Conservation (phyloP, 1,139 yeast genomes). For the Arxiozyma slooffiae region DNA sequence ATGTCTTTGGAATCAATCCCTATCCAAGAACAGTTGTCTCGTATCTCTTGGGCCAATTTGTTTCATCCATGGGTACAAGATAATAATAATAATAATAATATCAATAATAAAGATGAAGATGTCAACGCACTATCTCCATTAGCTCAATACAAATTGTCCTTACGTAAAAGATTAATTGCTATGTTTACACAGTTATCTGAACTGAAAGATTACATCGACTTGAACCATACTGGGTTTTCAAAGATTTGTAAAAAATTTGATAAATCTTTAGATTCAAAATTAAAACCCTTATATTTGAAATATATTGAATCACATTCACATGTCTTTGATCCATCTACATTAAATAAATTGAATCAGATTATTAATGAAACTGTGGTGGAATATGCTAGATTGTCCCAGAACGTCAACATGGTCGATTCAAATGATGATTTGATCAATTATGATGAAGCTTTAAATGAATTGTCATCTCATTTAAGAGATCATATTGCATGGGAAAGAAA, state of each 20-base stretch:
- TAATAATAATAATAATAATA: not conserved
- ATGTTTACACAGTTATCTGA: conserved; percentile 73
- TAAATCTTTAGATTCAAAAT: conserved; percentile 57
- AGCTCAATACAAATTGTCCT: conserved; percentile 40
- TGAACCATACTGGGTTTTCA: conserved; percentile 79
- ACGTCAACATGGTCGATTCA: conserved; percentile 15
- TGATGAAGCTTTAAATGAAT: conserved; percentile 48
- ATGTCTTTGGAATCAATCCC: conserved; percentile 1
- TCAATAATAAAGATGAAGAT: conserved; percentile 1
- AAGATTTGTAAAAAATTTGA: conserved; percentile 88
- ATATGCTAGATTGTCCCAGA: conserved; percentile 36
- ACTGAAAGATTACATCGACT: conserved; percentile 67
- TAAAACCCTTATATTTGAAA: conserved; percentile 44
- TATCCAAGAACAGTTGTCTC: conserved; percentile 1
- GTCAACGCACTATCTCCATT: not conserved
- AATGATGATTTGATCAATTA: conserved; percentile 5
- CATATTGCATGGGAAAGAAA: conserved; percentile 95
- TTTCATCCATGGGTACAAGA: not conserved
- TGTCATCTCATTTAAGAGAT: conserved; percentile 71
- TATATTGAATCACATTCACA: conserved; percentile 36
- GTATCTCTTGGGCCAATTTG: not conserved
- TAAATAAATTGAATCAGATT: conserved; percentile 37
- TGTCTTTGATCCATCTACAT: conserved; percentile 39
- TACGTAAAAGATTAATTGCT: conserved; percentile 57
- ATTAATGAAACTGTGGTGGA: conserved; percentile 33